A percentile compares a stretch with the other conserved stretches of the same genome.
phyloP scores from a whole-genome alignment of 257 asterid genomes.

The Solanum sitiens region DNA sequence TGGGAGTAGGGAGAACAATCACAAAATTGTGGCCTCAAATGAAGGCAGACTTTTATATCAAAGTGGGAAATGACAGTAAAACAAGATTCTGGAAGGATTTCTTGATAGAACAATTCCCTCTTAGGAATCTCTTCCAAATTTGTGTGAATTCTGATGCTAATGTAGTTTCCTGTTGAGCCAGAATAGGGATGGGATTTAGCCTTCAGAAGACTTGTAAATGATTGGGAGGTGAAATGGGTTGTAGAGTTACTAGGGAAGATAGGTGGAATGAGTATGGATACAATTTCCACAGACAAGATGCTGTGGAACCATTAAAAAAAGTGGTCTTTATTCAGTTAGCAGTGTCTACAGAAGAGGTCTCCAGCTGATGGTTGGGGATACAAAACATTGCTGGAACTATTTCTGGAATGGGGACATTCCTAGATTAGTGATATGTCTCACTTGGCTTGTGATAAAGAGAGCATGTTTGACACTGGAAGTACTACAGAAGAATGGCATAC shows the following conservation, averaged over 20 bases:
- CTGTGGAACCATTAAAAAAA: not conserved
- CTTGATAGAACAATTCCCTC: too few species aligned
- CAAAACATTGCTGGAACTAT: not conserved
- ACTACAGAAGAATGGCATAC: too few species aligned
- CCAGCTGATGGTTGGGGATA: too few species aligned
- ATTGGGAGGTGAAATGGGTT: not conserved
- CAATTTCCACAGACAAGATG: not conserved
- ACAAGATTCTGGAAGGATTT: too few species aligned
- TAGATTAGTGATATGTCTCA: not conserved
- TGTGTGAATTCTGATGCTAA: not conserved
- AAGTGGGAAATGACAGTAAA: too few species aligned
- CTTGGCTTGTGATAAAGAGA: not conserved
- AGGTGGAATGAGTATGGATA: not conserved
- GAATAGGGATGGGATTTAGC: not conserved
- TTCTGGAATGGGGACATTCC: not conserved
- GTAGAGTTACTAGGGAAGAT: not conserved
- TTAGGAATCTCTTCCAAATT: not conserved
- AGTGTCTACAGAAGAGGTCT: not conserved
- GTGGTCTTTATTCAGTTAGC: not conserved
- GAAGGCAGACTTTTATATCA: too few species aligned
- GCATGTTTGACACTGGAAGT: not conserved
- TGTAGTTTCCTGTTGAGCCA: not conserved
- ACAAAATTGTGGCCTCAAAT: too few species aligned
- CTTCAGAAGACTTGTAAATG: not conserved
- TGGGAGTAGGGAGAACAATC: not conserved